Evolutionary conservation across 23 red algal species (phyloP).

Genomic region (Gracilariopsis chorda): DNA sequence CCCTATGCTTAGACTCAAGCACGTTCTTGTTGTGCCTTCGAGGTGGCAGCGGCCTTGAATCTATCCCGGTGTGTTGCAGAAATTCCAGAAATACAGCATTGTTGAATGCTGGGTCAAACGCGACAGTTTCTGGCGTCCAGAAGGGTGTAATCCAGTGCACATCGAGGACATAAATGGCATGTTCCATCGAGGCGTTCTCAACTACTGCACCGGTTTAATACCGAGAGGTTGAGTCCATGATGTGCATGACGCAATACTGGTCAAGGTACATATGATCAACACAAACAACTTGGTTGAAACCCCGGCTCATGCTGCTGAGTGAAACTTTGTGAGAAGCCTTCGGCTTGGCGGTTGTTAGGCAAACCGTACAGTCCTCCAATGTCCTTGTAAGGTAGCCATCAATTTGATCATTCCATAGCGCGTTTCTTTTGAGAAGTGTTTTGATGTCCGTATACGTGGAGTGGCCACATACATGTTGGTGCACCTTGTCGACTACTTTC

Average conservation of each 20-base stretch:
- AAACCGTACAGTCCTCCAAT: background rate
- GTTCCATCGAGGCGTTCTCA: background rate
- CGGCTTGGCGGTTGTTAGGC: background rate
- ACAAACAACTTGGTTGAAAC: background rate
- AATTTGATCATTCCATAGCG: constrained; percentile 4
- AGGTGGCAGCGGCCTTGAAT: background rate
- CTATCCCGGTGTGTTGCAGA: background rate
- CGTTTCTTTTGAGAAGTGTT: constrained; percentile 12
- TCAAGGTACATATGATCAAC: constrained; percentile 23
- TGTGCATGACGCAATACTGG: constrained; percentile 9
- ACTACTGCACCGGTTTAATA: background rate
- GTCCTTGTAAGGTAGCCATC: constrained; percentile 2
- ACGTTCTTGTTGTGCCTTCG: constrained; percentile 33
- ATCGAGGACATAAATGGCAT: constrained; percentile 13
- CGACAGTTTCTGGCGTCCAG: background rate
- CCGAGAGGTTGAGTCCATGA: background rate
- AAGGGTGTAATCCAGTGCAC: background rate
- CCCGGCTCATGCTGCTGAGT: background rate
- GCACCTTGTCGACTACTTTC: constrained; percentile 8
- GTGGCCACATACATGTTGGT: constrained; percentile 20
- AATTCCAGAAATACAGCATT: background rate
- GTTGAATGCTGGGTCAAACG: constrained; percentile 9
- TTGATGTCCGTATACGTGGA: constrained; percentile 21
- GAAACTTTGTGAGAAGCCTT: background rate
- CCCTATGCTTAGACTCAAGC: constrained; percentile 26